These are phyloP conservation scores for Acanthamoeba sp. DNA, from an alignment of 208 protist species.

Conservation along the genomic window DNA sequence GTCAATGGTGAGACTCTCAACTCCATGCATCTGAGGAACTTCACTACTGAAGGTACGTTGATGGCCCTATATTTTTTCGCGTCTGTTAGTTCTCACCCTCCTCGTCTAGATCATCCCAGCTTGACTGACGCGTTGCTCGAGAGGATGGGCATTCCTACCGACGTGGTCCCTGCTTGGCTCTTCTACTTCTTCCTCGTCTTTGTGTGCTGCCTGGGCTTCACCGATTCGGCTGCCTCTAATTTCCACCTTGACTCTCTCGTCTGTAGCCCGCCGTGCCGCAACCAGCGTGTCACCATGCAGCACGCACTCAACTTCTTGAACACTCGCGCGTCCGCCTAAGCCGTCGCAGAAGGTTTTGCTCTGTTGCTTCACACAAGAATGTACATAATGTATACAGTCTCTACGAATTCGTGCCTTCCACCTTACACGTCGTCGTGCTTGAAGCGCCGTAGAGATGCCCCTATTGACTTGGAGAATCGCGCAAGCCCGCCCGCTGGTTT, in stretches of 20 bases:
- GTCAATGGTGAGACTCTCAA: neutral
- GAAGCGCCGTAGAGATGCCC: too few relatives aligned
- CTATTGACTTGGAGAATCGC: too few relatives aligned
- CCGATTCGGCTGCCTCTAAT: neutral
- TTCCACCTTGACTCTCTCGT: neutral
- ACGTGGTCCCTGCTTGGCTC: neutral
- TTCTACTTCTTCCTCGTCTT: constrained; percentile 45
- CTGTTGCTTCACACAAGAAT: too few relatives aligned
- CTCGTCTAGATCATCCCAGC: neutral
- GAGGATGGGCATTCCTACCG: neutral
- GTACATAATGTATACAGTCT: too few relatives aligned
- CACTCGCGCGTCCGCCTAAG: too few relatives aligned
- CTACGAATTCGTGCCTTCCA: too few relatives aligned
- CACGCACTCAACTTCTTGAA: too few relatives aligned
- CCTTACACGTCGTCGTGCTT: too few relatives aligned
- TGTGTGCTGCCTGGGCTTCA: constrained; percentile 28
- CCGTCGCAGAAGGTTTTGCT: too few relatives aligned
- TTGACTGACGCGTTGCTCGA: neutral
- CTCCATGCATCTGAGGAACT: neutral
- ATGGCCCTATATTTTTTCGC: neutral
- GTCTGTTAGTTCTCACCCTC: neutral
- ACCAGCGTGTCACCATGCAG: too few relatives aligned
- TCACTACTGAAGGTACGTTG: neutral
- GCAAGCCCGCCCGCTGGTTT: too few relatives aligned
- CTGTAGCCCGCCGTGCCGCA: neutral